Percentiles rank a stretch among this genome's conserved stretches.
Evolutionary conservation across 345 rosid species (phyloP).

Genomic region (Hypericum androsaemum): DNA sequence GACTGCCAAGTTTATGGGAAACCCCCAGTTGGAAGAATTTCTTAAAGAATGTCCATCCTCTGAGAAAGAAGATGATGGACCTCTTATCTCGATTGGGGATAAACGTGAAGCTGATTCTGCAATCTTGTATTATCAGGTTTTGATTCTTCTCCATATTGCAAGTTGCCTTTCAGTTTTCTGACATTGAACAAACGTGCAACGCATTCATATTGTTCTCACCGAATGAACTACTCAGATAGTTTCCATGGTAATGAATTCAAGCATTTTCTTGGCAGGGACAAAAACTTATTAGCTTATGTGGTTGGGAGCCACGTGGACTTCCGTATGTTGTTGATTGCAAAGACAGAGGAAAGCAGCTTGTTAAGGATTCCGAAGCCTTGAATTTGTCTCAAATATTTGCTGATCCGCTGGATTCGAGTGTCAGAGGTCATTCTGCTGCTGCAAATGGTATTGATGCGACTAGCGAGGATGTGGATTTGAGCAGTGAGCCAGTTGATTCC

Average conservation of each 20-base stretch:
- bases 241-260: slow-evolving; percentile 8
- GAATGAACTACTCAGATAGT: too few species aligned
- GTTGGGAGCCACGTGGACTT: slow-evolving; percentile 83
- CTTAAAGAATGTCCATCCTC: slow-evolving; percentile 36
- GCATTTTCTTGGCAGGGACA: slow-evolving; percentile 47
- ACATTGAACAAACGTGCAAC: too few species aligned
- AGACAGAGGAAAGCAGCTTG: slow-evolving; percentile 26
- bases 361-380: slow-evolving; percentile 22
- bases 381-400: slow-evolving; percentile 28
- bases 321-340: slow-evolving; percentile 73
- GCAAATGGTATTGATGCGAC: slow-evolving; percentile 25
- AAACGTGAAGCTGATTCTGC: slow-evolving; percentile 31
- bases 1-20: slow-evolving; percentile 57
- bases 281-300: slow-evolving; percentile 69
- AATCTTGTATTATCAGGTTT: slow-evolving; percentile 65
- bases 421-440: slow-evolving; percentile 14
- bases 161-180: too few species aligned
- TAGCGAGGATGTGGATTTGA: slow-evolving; percentile 20
- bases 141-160: background rate
- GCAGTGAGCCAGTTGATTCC: slow-evolving; percentile 45
- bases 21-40: slow-evolving; percentile 55
- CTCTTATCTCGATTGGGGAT: slow-evolving; percentile 27
- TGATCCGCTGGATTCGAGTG: slow-evolving; percentile 28
- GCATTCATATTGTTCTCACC: too few species aligned
- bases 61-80: slow-evolving; percentile 24